phyloP scores from a whole-genome alignment of 106 monocot genomes.

The Agapanthus africanus region DNA sequence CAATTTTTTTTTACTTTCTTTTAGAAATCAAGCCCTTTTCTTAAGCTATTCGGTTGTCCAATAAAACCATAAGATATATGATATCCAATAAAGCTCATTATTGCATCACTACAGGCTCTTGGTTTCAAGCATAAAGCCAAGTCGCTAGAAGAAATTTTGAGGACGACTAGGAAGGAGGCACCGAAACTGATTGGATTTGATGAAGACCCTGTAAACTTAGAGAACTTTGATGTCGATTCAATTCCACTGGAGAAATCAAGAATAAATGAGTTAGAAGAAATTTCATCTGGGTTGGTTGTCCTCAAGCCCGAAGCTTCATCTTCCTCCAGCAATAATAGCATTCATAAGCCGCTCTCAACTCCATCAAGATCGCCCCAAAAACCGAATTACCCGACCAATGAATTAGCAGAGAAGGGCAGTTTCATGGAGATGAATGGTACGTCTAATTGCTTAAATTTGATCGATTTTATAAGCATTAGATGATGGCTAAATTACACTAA shows the following conservation, averaged over 20 bases:
- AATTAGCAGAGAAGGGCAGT: not conserved
- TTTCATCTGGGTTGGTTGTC: not conserved
- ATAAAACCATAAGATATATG: not conserved
- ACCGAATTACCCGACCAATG: not conserved
- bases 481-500: too few relatives aligned
- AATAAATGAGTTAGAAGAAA: not conserved
- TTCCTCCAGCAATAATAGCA: not conserved
- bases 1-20: too few relatives aligned
- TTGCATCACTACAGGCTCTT: conserved; percentile 33
- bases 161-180: conserved; percentile 28
- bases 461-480: not conserved
- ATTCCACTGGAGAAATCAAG: not conserved
- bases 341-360: too few relatives aligned
- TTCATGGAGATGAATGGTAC: conserved; percentile 1
- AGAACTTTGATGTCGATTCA: conserved; percentile 10
- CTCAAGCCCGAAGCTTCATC: not conserved
- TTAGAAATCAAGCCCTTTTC: not conserved
- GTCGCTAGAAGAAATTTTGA: conserved; percentile 57
- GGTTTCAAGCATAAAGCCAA: conserved; percentile 75
- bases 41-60: not conserved
- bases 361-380: too few relatives aligned
- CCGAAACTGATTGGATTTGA: conserved; percentile 79
- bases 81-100: not conserved
- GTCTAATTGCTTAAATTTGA: not conserved
- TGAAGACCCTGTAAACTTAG: conserved; percentile 44